Base-by-base conservation (phyloP, 495 filamentous ascomycete genomes). In the Hypoxylon crocopeplum region DNA sequence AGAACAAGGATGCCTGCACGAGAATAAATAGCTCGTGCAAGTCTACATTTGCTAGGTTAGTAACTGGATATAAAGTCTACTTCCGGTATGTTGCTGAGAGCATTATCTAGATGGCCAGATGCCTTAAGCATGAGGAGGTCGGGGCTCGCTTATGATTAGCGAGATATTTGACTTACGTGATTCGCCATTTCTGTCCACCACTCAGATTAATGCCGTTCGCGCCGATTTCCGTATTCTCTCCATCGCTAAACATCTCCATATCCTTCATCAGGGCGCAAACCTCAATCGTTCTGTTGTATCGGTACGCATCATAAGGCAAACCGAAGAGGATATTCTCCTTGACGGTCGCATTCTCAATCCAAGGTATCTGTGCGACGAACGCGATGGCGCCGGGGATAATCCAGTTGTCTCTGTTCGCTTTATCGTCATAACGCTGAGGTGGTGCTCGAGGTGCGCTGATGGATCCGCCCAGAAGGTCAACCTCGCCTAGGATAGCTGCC, bases 191-290 rank as follows among this genome's bases (percentile, higher is more conserved):
- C 68, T 95, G 91, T 10, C 91, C 91, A 57, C 91, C 91, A 59
- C 88, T 91, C 3, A 95, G 72, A 64, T 93, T 94, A 64, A 94
- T 88, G 10, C 91, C 91, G 51, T 93, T 91, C 0, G 88, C 86
- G 12, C 85, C 90, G 47, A 94, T 89, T 56, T 93, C 90, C 0
- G 90, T 94, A 32, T 82, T 69, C 48, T 92, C 90, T 10, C 88
- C 88, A 66, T 92, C 88, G 0, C 79, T 67, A 5, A 94, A 78
- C 77, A 88, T 87, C 33, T 89, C 82, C 15, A 94, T 66, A 49
- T 94, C 90, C 69, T 90, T 89, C 24, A 78, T 74, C 7, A 94
- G 66, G 4, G 89, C 88, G 64, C 90, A 94, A 3, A 85, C 86
- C 24, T 81, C 75, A 21, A 91, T 60, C 0, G 86, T 87, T 56